Evolutionary conservation across 2,329 filamentous ascomycete genomes (phyloP).

Genomic region (Shiraia sp.): DNA sequence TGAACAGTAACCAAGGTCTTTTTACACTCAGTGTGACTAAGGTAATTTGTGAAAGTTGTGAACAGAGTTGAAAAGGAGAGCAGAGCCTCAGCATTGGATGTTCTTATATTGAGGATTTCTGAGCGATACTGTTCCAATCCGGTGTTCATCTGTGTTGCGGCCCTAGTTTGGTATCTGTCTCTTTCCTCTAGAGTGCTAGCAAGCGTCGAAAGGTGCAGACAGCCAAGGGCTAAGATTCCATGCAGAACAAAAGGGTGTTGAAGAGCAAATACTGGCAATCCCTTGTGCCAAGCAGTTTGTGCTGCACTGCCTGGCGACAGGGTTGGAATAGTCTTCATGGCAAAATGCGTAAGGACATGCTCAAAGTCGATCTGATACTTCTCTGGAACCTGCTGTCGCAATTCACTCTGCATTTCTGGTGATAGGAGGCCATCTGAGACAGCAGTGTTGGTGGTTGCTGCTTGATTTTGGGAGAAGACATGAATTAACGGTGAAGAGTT

Average conservation of each 20-base stretch:
- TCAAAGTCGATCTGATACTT: slow-evolving; percentile 12
- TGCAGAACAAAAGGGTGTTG: slow-evolving; percentile 48
- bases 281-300: slow-evolving; percentile 23
- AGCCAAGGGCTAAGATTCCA: slow-evolving; percentile 48
- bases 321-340: slow-evolving; percentile 20
- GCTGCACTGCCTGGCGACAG: slow-evolving; percentile 13
- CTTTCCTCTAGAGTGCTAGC: slow-evolving; percentile 8
- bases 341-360: slow-evolving; percentile 30
- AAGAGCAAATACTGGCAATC: slow-evolving; percentile 37
- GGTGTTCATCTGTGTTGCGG: slow-evolving; percentile 28
- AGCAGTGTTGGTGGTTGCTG: slow-evolving; percentile 1
- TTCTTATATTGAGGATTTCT: slow-evolving; percentile 35
- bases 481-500: slow-evolving; percentile 1
- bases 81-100: slow-evolving; percentile 47
- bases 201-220: slow-evolving; percentile 49
- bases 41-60: slow-evolving; percentile 18
- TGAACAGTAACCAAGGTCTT: slow-evolving; percentile 8
- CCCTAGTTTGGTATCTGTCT: slow-evolving; percentile 20
- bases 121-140: slow-evolving; percentile 26
- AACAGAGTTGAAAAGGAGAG: slow-evolving; percentile 29
- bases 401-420: slow-evolving; percentile 9
- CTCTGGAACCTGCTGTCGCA: slow-evolving; percentile 15
- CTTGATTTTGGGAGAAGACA: slow-evolving; percentile 5
- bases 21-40: slow-evolving; percentile 18
- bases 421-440: slow-evolving; percentile 12